A percentile compares a stretch with the other conserved stretches of the same genome.
These are phyloP conservation scores for Talaromyces sp. DNA, from an alignment of 2,329 filamentous ascomycete species.

Conservation along the genomic window DNA sequence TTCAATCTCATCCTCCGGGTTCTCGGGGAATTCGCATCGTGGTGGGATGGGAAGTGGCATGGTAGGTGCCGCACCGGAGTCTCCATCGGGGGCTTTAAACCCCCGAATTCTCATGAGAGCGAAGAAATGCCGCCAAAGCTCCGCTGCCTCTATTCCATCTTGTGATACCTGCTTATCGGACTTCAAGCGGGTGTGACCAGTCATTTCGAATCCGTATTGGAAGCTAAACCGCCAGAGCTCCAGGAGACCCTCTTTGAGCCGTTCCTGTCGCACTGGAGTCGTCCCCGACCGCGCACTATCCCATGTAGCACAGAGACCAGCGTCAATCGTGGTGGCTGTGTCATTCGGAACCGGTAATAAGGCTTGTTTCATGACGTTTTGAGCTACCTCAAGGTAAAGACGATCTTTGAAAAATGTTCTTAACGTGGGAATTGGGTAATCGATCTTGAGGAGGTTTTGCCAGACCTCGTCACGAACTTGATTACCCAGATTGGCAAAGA, in stretches of 20 bases:
- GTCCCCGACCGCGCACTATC: not conserved
- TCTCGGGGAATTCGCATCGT: conserved; percentile 6
- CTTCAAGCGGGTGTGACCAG: conserved; percentile 2
- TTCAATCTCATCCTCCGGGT: not conserved
- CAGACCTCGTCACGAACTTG: conserved; percentile 1
- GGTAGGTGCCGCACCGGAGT: not conserved
- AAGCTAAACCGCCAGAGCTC: conserved; percentile 22
- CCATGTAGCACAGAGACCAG: conserved; percentile 5
- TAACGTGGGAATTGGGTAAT: conserved; percentile 14
- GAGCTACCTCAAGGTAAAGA: conserved; percentile 13
- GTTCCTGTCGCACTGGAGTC: not conserved
- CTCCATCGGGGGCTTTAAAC: not conserved
- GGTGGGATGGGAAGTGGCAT: not conserved
- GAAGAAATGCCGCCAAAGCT: conserved; percentile 7
- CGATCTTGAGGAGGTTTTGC: conserved; percentile 11
- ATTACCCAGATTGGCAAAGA: conserved; percentile 2
- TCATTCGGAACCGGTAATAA: not conserved
- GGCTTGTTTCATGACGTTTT: conserved; percentile 9
- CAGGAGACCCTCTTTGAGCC: conserved; percentile 1
- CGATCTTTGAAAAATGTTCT: conserved; percentile 20
- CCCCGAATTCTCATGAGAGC: not conserved
- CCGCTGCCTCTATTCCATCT: not conserved
- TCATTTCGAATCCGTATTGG: conserved; percentile 20
- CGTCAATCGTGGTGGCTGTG: conserved; percentile 10
- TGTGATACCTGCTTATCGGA: not conserved